Conservation (phyloP, 2,329 filamentous ascomycete species). For the Apiospora aurea region DNA sequence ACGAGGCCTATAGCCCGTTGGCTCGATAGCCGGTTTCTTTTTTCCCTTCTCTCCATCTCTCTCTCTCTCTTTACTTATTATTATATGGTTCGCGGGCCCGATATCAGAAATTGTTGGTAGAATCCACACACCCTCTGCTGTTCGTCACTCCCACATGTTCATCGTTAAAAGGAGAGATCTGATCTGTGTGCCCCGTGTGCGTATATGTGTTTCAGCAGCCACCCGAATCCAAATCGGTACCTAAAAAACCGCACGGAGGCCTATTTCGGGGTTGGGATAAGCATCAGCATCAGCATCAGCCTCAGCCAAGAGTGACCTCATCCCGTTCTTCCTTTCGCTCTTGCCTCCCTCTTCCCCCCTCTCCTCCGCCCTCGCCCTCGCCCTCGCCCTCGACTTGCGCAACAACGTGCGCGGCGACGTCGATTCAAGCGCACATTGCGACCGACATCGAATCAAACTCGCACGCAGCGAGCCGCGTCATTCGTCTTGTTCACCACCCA, state of each 20-base stretch:
- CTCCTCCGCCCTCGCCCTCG: neutral
- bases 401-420: neutral
- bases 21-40: neutral
- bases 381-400: neutral
- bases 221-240: slow-evolving; percentile 7
- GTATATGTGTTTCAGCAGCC: slow-evolving; percentile 11
- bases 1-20: neutral
- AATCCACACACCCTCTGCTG: neutral
- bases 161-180: slow-evolving; percentile 8
- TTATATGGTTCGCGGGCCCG: neutral
- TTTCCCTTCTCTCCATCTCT: neutral
- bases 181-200: neutral
- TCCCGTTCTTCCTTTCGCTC: slow-evolving; percentile 23
- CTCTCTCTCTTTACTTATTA: neutral
- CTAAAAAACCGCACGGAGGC: neutral
- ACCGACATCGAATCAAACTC: neutral
- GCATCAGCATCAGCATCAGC: slow-evolving; percentile 4
- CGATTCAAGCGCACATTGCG: slow-evolving; percentile 11
- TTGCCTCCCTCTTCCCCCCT: neutral
- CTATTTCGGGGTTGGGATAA: neutral
- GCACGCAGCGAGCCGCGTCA: slow-evolving; percentile 8
- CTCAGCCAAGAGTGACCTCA: slow-evolving; percentile 26
- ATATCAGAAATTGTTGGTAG: neutral
- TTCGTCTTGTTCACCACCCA: neutral
- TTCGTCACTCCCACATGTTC: slow-evolving; percentile 3